Conservation (phyloP, 306 rosid species). For the Ormosia semicastrata region DNA sequence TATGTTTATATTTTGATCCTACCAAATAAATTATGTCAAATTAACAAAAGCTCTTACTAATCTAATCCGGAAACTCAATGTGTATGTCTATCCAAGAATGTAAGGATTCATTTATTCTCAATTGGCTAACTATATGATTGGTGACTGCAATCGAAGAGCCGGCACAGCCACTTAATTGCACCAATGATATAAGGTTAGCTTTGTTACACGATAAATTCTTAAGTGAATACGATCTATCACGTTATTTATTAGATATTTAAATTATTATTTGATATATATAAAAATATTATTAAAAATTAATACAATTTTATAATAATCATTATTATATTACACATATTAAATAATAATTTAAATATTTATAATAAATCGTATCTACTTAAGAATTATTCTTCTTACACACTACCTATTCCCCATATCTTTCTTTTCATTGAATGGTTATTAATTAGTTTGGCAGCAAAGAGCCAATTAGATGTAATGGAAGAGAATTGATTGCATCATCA, state of each 20-base stretch:
- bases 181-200: neutral
- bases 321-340: no score
- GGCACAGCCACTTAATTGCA: neutral
- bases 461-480: neutral
- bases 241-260: no score
- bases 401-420: neutral
- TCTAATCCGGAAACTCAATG: no score
- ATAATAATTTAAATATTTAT: no score
- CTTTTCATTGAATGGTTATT: neutral
- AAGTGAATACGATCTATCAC: no score
- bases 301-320: no score
- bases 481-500: constrained; percentile 7
- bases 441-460: constrained; percentile 1
- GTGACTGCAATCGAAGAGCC: neutral
- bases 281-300: no score
- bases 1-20: neutral
- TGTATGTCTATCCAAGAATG: no score
- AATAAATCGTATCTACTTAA: no score
- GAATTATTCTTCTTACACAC: no score
- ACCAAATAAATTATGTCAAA: neutral
- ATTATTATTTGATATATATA: no score
- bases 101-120: neutral
- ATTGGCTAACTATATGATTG: neutral
- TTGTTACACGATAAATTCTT: no score
- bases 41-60: neutral